These are phyloP conservation scores for Catharanthus roseus DNA, from an alignment of 257 asterid species.

Conservation along the genomic window DNA sequence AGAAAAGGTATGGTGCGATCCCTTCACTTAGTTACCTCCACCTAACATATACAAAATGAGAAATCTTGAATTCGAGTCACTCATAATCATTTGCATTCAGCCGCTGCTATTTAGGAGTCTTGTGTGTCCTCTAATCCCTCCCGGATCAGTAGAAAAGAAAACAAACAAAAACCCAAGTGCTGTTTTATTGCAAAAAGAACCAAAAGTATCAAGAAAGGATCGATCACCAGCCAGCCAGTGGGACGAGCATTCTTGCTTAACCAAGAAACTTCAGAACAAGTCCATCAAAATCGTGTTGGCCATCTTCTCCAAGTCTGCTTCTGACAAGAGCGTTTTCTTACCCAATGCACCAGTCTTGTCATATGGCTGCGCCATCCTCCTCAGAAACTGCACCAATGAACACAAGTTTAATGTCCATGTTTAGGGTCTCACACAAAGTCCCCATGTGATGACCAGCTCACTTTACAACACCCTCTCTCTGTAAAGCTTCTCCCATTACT, in stretches of 20 bases:
- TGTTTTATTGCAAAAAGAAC: not conserved
- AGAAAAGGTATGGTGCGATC: no score
- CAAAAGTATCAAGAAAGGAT: not conserved
- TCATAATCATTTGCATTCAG: no score
- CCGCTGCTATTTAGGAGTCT: no score
- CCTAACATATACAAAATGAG: no score
- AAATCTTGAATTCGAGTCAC: no score
- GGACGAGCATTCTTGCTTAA: not conserved
- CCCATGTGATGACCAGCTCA: not conserved
- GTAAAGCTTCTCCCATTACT: not conserved
- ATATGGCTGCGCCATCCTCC: conserved; percentile 98
- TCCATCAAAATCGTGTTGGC: conserved; percentile 44
- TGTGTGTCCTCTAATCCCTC: no score
- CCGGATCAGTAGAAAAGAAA: no score
- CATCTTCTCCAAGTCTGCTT: conserved; percentile 83
- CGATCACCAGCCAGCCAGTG: no score
- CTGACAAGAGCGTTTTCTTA: conserved; percentile 74
- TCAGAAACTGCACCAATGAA: conserved; percentile 54
- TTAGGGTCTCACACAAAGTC: not conserved
- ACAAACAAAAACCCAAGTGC: no score
- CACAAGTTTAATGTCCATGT: not conserved
- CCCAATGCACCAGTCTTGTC: conserved; percentile 84
- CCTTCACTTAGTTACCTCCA: no score
- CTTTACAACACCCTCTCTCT: not conserved
- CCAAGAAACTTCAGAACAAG: conserved; percentile 22